These are phyloP conservation scores for Diplosphaera chodatii DNA, from an alignment of 139 green algal species.

Conservation along the genomic window DNA sequence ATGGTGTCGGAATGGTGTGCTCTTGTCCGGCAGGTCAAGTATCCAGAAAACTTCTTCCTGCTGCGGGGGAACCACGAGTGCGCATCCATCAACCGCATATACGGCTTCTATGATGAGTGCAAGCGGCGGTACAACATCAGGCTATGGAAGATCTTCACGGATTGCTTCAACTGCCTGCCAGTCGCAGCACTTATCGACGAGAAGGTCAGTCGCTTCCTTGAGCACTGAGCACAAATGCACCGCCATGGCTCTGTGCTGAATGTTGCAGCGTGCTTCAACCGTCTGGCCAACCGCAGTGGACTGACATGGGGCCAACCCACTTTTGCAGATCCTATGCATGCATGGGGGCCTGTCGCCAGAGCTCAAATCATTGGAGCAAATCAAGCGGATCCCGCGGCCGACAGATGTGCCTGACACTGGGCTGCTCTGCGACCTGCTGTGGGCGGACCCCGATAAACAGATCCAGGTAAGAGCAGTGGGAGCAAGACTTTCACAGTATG, in stretches of 20 bases:
- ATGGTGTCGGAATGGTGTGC: too few species aligned
- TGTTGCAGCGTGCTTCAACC: too few species aligned
- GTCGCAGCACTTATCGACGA: conserved; percentile 96
- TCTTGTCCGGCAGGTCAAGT: too few species aligned
- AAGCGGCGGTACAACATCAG: conserved; percentile 98
- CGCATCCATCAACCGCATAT: conserved; percentile 98
- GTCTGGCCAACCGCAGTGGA: too few species aligned
- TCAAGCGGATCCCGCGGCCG: conserved; percentile 92
- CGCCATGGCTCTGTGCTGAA: too few species aligned
- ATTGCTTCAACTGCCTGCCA: conserved; percentile 99
- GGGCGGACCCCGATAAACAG: conserved; percentile 99
- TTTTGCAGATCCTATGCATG: conserved; percentile 99
- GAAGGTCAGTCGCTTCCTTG: too few species aligned
- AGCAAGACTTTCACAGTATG: too few species aligned
- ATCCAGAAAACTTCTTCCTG: conserved; percentile 99
- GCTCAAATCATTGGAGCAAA: conserved; percentile 96
- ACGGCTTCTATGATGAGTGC: conserved; percentile 99
- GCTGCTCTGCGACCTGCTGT: conserved; percentile 97
- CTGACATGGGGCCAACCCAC: too few species aligned
- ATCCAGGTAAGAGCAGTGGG: too few species aligned
- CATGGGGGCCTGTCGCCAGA: conserved; percentile 96
- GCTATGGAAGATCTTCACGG: conserved; percentile 98
- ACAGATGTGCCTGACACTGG: conserved; percentile 97
- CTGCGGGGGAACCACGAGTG: conserved; percentile 96
- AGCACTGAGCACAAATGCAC: too few species aligned